Evolutionary conservation across 768 basidiomycete genomes (phyloP).

Genomic region (Serendipita sp.): DNA sequence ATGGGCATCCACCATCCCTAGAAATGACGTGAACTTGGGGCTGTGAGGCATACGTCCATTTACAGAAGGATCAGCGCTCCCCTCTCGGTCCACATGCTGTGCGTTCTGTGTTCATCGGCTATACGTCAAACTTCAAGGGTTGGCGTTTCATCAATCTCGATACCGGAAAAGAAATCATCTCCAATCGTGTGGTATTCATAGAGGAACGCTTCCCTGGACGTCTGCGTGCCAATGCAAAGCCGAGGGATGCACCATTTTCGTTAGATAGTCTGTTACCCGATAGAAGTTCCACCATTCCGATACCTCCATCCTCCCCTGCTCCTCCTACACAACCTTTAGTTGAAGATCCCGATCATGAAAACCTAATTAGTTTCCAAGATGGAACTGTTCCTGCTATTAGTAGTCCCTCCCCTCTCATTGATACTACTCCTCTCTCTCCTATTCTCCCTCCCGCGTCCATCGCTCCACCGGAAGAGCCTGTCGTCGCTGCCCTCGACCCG

Average conservation of each 20-base stretch:
- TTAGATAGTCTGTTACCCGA: background rate
- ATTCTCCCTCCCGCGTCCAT: background rate
- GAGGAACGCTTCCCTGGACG: background rate
- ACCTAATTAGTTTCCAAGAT: background rate
- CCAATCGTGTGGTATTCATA: background rate
- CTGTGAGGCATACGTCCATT: conserved; percentile 25
- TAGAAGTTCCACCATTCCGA: too few species aligned
- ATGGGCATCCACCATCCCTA: background rate
- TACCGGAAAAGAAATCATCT: background rate
- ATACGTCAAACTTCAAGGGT: conserved; percentile 20
- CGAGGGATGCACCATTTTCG: background rate
- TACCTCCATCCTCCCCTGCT: background rate
- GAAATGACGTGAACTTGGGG: conserved; percentile 16
- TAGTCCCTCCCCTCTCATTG: background rate
- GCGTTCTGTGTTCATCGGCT: conserved; percentile 27
- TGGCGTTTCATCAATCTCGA: conserved; percentile 12
- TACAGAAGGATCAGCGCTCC: conserved; percentile 18
- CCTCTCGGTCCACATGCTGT: conserved; percentile 10
- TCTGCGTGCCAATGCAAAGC: background rate
- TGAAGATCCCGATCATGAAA: background rate
- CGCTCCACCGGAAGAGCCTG: background rate
- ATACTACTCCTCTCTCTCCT: background rate
- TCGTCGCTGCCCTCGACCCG: background rate
- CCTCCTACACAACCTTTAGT: background rate
- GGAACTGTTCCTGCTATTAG: background rate